phyloP scores from a whole-genome alignment of 352 stramenopile species.

The Phytopythium boreale region DNA sequence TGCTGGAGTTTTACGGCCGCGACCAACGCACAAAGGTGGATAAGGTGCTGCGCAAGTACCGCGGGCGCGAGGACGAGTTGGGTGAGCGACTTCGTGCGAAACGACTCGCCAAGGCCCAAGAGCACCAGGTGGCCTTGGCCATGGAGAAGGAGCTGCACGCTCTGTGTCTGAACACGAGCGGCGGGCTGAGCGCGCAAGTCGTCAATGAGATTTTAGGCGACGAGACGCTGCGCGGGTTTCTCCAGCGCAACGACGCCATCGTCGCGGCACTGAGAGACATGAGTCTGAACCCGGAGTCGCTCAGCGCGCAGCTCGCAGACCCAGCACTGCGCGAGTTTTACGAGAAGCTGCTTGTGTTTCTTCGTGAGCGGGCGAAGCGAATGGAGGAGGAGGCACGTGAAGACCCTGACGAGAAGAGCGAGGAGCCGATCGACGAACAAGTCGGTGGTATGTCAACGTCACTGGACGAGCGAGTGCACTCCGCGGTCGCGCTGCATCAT shows the following conservation, averaged over 20 bases:
- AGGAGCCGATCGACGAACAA: not conserved
- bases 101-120: conserved; percentile 18
- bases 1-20: conserved; percentile 36
- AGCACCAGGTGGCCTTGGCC: conserved; percentile 19
- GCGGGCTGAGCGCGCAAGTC: conserved; percentile 29
- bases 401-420: not conserved
- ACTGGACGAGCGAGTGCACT: conserved; percentile 41
- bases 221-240: conserved; percentile 29
- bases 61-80: conserved; percentile 36
- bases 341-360: conserved; percentile 37
- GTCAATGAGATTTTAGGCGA: conserved; percentile 56
- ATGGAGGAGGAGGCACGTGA: conserved; percentile 11
- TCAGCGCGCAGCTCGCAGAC: conserved; percentile 43
- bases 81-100: conserved; percentile 31
- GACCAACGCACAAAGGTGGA: conserved; percentile 29
- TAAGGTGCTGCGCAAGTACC: conserved; percentile 39
- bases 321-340: conserved; percentile 52
- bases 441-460: not conserved
- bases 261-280: conserved; percentile 59
- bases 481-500: conserved; percentile 17
- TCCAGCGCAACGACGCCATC: conserved; percentile 43
- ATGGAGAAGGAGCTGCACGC: conserved; percentile 40
- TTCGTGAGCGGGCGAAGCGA: conserved; percentile 14
- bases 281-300: conserved; percentile 53
- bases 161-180: conserved; percentile 29